phyloP scores from a whole-genome alignment of 768 basidiomycete species.

The Porphyrellus cyaneotinctus region DNA sequence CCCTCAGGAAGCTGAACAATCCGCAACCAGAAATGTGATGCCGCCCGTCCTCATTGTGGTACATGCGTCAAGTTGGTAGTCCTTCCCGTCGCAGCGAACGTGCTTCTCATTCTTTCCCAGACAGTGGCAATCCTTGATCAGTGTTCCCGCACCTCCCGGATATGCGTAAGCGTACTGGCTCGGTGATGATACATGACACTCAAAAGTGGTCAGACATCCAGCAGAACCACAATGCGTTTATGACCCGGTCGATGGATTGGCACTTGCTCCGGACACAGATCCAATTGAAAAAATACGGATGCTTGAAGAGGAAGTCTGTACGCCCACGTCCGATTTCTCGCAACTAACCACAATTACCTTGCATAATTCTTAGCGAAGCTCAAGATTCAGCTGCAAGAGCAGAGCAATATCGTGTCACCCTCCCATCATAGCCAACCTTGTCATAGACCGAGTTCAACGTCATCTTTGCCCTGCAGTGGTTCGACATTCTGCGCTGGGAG shows the following conservation, averaged over 20 bases:
- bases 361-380: conserved; percentile 47
- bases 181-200: neutral
- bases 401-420: conserved; percentile 35
- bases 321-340: conserved; percentile 17
- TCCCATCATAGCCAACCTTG: conserved; percentile 14
- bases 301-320: conserved; percentile 76
- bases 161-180: conserved; percentile 56
- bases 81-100: neutral
- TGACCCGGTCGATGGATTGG: conserved; percentile 80
- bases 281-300: conserved; percentile 75
- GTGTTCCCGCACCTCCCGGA: conserved; percentile 81
- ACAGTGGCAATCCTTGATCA: conserved; percentile 77
- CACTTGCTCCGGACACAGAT: conserved; percentile 72
- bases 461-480: conserved; percentile 20
- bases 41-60: conserved; percentile 77
- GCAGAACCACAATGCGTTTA: conserved; percentile 80
- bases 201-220: conserved; percentile 57
- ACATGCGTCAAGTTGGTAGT: conserved; percentile 79
- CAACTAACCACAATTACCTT: conserved; percentile 5
- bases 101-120: conserved; percentile 34
- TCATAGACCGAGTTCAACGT: conserved; percentile 19
- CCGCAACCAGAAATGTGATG: conserved; percentile 74
- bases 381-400: conserved; percentile 57
- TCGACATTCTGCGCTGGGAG: conserved; percentile 7
- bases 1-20: conserved; percentile 5